phyloP scores from a whole-genome alignment of 129 eudicot genomes.

The Erigeron canadensis region DNA sequence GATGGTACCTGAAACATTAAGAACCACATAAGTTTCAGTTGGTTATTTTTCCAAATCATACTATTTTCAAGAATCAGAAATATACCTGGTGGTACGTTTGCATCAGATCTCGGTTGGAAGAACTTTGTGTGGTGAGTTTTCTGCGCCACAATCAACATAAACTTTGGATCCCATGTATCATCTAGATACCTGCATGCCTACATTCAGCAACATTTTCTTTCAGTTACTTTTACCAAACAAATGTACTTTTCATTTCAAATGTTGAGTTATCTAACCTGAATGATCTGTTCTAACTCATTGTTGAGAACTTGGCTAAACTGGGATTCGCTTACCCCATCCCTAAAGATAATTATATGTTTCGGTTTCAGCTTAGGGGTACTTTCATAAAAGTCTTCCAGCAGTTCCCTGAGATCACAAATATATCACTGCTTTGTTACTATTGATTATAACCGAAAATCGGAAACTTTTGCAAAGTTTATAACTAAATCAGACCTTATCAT shows the following conservation, averaged over 20 bases:
- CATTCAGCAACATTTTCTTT: constrained; percentile 33
- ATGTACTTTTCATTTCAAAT: background rate
- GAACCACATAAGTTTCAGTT: constrained; percentile 4
- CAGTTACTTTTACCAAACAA: background rate
- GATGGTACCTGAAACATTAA: constrained; percentile 49
- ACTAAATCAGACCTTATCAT: constrained; percentile 46
- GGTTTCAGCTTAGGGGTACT: constrained; percentile 49
- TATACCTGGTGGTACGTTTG: constrained; percentile 78
- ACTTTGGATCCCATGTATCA: constrained; percentile 54
- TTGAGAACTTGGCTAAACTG: constrained; percentile 80
- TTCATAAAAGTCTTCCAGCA: constrained; percentile 47
- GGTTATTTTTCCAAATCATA: background rate
- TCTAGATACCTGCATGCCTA: constrained; percentile 49
- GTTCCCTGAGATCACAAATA: constrained; percentile 45
- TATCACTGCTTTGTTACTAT: background rate
- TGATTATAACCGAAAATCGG: background rate
- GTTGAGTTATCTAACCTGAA: constrained; percentile 15
- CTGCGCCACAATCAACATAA: constrained; percentile 63
- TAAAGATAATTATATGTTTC: constrained; percentile 53
- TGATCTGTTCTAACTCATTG: constrained; percentile 65
- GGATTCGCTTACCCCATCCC: constrained; percentile 85
- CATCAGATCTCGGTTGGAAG: constrained; percentile 44
- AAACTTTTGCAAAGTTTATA: background rate
- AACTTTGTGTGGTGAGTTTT: constrained; percentile 83
- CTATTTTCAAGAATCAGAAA: background rate